Base-by-base conservation (phyloP, 73 alveolate species). In the Paramecium octaurelia region DNA sequence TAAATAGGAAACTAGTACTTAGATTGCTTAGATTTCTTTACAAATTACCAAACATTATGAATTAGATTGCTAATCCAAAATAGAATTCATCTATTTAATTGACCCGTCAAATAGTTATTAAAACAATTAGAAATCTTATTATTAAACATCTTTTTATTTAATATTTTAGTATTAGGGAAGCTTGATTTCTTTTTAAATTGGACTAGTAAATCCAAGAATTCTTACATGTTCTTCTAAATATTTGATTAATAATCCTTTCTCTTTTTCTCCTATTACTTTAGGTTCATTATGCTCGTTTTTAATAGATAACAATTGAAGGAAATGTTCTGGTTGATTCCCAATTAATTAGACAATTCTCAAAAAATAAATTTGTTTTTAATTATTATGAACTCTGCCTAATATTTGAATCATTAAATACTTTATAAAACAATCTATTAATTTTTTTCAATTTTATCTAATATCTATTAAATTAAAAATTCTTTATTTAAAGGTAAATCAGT, bases 311-410 rank as follows among this genome's bases (percentile, higher is more conserved):
- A 58, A 16, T 36, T 20, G 2, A 8, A 73, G 8, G 34, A 18
- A 40, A 73, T 73, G 87, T 2, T 73, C 68, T 4, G 87, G 57
- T 64, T 64, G 84, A 73, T 73, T 73, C 16, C 36, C 36, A 18
- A 73, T 73, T 73, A 36, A 11, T 18, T 73, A 73, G 8, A 73
- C 14, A 73, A 73, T 73, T 73, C 87, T 73, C 40, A 73, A 35
- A 73, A 29, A 73, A 16, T 16, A 73, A 36, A 40, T 36, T 8
- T 73, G 64, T 6, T 36, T n/a, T 16, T 40, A 0, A 16, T 35
- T n/a, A 2, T 16, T 36, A 73, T 73, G 87, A 73, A 73, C 59
- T 73, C 87, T 40, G 46, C 60, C 87, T 71, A 31, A 71, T 71
- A 36, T 71, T 11, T 34, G 34, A 36, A 34, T 29, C 16, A 34